Conservation (phyloP, 306 rosid species). For the Citrullus amarus region DNA sequence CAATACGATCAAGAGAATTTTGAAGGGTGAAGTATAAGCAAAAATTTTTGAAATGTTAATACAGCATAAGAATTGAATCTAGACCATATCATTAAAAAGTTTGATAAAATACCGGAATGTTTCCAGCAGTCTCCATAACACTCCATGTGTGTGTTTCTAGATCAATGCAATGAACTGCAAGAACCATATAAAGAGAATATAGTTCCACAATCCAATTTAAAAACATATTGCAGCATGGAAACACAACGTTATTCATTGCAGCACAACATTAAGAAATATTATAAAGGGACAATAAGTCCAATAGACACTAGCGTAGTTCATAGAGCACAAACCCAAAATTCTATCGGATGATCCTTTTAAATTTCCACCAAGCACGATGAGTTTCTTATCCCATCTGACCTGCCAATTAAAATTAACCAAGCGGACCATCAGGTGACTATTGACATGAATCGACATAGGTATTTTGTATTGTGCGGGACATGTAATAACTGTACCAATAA, state of each 20-base stretch:
- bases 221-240: neutral
- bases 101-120: constrained; percentile 57
- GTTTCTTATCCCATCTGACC: constrained; percentile 79
- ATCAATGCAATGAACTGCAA: constrained; percentile 72
- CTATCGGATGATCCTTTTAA: constrained; percentile 48
- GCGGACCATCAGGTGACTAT: constrained; percentile 4
- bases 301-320: constrained; percentile 1
- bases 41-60: neutral
- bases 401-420: constrained; percentile 22
- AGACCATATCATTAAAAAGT: constrained; percentile 8
- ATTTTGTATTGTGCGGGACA: neutral
- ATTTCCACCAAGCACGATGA: constrained; percentile 71
- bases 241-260: neutral
- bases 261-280: neutral
- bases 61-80: constrained; percentile 13
- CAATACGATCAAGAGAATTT: neutral
- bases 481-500: neutral
- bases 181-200: constrained; percentile 20
- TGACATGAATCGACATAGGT: neutral
- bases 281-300: neutral
- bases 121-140: constrained; percentile 64
- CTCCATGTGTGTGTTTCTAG: constrained; percentile 51
- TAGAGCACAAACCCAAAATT: constrained; percentile 45
- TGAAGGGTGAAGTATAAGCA: constrained; percentile 4
- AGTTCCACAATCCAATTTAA: constrained; percentile 13